Evolutionary conservation across 2,329 filamentous ascomycete species (phyloP).

Genomic region (Pseudocercospora musae): DNA sequence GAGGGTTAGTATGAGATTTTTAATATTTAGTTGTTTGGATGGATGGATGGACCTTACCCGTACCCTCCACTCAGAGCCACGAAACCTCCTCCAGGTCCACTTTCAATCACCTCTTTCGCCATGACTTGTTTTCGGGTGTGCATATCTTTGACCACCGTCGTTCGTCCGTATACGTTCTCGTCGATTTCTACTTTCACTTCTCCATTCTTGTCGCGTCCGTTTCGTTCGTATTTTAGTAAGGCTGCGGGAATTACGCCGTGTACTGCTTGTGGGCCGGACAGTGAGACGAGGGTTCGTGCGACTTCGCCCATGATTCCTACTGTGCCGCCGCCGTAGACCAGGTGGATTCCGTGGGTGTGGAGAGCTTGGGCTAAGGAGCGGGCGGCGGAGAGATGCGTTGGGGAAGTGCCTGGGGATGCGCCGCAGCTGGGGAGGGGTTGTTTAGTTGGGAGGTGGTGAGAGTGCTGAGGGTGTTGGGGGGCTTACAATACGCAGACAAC

Average conservation of each 20-base stretch:
- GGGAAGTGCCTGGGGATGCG: constrained; percentile 68
- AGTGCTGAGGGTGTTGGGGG: not conserved
- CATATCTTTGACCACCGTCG: constrained; percentile 91
- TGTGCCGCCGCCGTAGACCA: constrained; percentile 95
- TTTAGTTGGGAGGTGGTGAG: constrained; percentile 2
- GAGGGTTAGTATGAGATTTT: no score
- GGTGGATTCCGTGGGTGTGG: constrained; percentile 70
- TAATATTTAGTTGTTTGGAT: no score
- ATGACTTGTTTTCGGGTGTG: constrained; percentile 93
- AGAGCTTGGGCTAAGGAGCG: constrained; percentile 70
- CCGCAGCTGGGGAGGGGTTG: constrained; percentile 62
- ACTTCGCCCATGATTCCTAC: constrained; percentile 94
- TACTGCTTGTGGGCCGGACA: constrained; percentile 75
- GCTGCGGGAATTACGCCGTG: constrained; percentile 92
- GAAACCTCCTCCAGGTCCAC: constrained; percentile 81
- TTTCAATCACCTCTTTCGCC: constrained; percentile 79
- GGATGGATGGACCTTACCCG: no score
- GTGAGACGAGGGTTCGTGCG: constrained; percentile 76
- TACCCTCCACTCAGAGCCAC: constrained; percentile 86
- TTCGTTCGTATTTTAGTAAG: constrained; percentile 53
- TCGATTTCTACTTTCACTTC: constrained; percentile 50
- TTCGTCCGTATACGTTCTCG: constrained; percentile 68
- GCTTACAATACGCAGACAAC: constrained; percentile 84
- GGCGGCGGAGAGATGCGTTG: constrained; percentile 74
- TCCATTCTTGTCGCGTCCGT: constrained; percentile 9